These are phyloP conservation scores for Drechslerella dactyloides DNA, from an alignment of 2,329 filamentous ascomycete genomes.

Conservation along the genomic window DNA sequence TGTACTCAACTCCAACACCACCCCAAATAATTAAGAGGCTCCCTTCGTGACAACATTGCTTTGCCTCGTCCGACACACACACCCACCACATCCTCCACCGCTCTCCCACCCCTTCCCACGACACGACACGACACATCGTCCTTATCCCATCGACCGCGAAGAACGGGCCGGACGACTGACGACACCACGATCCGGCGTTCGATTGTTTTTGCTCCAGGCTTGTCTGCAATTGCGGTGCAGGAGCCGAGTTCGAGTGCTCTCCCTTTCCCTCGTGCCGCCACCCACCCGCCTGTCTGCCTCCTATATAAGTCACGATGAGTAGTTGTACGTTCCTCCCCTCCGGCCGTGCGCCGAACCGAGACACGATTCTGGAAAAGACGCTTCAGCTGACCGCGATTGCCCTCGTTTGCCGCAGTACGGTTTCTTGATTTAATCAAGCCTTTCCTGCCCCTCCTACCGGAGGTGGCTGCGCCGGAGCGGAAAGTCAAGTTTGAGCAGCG, in stretches of 20 bases:
- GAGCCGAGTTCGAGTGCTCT: constrained; percentile 52
- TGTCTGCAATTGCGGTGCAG: constrained; percentile 52
- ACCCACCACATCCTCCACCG: neutral
- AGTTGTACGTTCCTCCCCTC: constrained; percentile 54
- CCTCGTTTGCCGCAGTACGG: constrained; percentile 69
- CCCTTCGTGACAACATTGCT: constrained; percentile 43
- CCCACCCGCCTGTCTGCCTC: constrained; percentile 54
- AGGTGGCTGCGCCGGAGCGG: constrained; percentile 97
- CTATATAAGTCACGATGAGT: constrained; percentile 53
- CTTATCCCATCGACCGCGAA: constrained; percentile 6
- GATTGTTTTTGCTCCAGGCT: constrained; percentile 18
- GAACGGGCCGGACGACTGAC: constrained; percentile 21
- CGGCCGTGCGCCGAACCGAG: constrained; percentile 49
- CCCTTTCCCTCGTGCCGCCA: constrained; percentile 52
- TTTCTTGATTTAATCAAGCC: constrained; percentile 99
- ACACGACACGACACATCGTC: constrained; percentile 5
- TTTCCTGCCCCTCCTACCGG: constrained; percentile 98
- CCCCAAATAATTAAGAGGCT: constrained; percentile 31
- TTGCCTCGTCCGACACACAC: constrained; percentile 33
- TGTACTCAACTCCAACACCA: constrained; percentile 51
- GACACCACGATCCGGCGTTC: constrained; percentile 21
- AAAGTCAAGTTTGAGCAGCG: constrained; percentile 99
- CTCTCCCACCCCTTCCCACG: constrained; percentile 11
- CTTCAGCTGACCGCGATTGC: constrained; percentile 38
- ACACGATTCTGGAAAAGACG: constrained; percentile 29